Evolutionary conservation across 257 asterid species (phyloP).

Genomic region (Lycium ferocissimum): DNA sequence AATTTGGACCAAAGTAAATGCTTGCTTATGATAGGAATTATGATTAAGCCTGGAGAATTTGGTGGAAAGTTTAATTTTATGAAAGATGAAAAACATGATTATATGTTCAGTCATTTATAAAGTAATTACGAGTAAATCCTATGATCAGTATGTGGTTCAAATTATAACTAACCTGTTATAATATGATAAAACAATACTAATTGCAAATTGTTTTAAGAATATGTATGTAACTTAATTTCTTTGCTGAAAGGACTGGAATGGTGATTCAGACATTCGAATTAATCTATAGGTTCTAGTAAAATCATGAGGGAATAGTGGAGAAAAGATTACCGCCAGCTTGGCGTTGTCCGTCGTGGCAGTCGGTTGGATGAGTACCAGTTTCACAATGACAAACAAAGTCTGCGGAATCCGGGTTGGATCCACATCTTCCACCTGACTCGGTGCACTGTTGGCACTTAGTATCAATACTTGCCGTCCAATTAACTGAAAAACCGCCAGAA

Average conservation of each 20-base stretch:
- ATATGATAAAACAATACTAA: no score
- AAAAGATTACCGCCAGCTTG: neutral
- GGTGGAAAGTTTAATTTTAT: neutral
- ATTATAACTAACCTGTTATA: no score
- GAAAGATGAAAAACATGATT: no score
- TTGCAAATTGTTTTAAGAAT: no score
- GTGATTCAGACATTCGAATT: neutral
- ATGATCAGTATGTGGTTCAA: neutral
- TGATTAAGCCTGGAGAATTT: neutral
- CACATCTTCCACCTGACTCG: slow-evolving; percentile 56
- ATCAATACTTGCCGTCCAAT: slow-evolving; percentile 44
- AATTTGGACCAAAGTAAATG: neutral
- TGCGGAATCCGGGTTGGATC: slow-evolving; percentile 34
- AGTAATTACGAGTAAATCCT: no score
- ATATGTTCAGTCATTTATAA: neutral
- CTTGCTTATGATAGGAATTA: no score
- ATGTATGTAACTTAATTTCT: neutral
- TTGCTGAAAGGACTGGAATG: neutral
- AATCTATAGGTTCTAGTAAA: neutral
- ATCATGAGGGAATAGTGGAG: neutral
- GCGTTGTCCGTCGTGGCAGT: slow-evolving; percentile 29
- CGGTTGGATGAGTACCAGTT: neutral
- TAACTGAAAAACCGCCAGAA: slow-evolving; percentile 53
- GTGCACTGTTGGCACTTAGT: slow-evolving; percentile 39
- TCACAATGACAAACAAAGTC: slow-evolving; percentile 49